A percentile compares a stretch with the other conserved stretches of the same genome.
Evolutionary conservation across 1,284 basidiomycete genomes (phyloP).

Genomic region (Porodaedalea pini): DNA sequence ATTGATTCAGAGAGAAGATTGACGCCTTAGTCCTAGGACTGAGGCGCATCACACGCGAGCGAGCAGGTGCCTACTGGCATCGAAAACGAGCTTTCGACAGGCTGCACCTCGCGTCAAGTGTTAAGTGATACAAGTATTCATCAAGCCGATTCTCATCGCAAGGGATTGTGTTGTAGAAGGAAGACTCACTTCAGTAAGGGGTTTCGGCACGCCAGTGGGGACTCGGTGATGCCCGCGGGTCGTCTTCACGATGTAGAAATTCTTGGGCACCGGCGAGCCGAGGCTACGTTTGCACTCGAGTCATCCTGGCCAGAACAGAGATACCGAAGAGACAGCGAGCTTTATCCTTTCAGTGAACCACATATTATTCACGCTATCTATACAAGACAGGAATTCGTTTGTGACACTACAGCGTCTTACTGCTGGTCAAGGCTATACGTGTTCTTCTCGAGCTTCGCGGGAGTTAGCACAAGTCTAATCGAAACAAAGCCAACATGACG

Average conservation of each 20-base stretch:
- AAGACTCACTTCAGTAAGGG: too few species aligned
- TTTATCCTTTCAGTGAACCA: not conserved
- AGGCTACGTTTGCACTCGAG: too few species aligned
- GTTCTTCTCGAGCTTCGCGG: slow-evolving; percentile 18
- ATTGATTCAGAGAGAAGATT: slow-evolving; percentile 2
- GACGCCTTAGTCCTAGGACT: not conserved
- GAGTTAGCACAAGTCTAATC: not conserved
- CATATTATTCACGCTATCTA: not conserved
- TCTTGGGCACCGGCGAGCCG: too few species aligned
- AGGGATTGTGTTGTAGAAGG: too few species aligned
- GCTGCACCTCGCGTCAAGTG: not conserved
- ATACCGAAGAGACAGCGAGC: not conserved
- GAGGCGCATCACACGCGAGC: not conserved
- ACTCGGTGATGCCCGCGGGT: too few species aligned
- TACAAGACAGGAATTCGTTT: not conserved
- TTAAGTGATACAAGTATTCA: not conserved
- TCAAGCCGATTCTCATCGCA: too few species aligned
- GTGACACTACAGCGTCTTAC: not conserved
- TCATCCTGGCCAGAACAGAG: too few species aligned
- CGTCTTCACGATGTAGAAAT: too few species aligned
- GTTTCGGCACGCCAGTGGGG: too few species aligned
- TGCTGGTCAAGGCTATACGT: slow-evolving; percentile 18
- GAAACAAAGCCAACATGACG: slow-evolving; percentile 7
- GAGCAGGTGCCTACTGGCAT: not conserved
- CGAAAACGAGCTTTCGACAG: not conserved